Percentiles rank a stretch among this genome's conserved stretches.
Evolutionary conservation across 2,329 filamentous ascomycete genomes (phyloP).

Genomic region (Colletotrichum coccodes): DNA sequence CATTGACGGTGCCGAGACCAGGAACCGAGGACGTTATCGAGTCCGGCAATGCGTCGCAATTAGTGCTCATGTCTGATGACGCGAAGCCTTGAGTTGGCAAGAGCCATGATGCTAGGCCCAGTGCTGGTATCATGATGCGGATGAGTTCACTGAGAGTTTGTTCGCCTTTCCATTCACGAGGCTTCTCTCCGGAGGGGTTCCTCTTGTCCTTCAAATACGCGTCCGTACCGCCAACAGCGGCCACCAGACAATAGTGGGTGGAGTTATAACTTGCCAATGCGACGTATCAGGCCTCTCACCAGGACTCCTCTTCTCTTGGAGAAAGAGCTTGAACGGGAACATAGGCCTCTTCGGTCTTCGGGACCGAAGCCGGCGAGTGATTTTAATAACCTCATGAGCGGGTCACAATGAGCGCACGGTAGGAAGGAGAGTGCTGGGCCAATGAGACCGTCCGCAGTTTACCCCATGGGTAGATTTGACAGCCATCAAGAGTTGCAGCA

Average conservation of each 20-base stretch:
- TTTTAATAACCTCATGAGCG: neutral
- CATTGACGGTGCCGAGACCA: neutral
- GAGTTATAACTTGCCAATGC: neutral
- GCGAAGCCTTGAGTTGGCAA: neutral
- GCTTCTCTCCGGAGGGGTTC: no score
- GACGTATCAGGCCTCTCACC: neutral
- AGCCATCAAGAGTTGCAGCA: neutral
- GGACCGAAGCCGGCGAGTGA: neutral
- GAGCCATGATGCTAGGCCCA: neutral
- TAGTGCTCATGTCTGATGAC: neutral
- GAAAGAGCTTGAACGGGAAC: neutral
- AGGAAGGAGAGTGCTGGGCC: neutral
- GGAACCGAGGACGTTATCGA: neutral
- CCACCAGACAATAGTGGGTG: neutral
- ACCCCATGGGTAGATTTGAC: neutral
- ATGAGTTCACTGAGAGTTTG: neutral
- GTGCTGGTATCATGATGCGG: slow-evolving; percentile 14
- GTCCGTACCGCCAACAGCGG: no score
- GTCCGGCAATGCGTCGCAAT: neutral
- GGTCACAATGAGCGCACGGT: neutral
- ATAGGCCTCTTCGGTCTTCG: neutral
- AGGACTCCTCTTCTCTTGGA: neutral
- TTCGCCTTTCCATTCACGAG: neutral
- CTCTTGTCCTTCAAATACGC: neutral
- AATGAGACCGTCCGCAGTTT: neutral